phyloP scores from a whole-genome alignment of 1,139 yeast genomes.

The Hansenula lynferdii region DNA sequence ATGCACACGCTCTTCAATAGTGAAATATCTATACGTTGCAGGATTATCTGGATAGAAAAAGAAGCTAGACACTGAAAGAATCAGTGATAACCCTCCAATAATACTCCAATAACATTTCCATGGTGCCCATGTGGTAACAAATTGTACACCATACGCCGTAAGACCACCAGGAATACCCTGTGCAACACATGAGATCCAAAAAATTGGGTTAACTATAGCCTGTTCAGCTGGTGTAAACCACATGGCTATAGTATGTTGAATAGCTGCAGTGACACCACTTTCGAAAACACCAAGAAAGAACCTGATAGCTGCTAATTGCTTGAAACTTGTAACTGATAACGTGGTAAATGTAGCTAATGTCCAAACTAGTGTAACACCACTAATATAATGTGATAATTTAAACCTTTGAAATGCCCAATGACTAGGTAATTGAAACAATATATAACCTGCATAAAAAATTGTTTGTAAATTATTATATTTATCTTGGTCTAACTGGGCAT shows the following conservation, averaged over 20 bases:
- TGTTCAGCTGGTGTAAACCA: slow-evolving; percentile 45
- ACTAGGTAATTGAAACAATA: slow-evolving; percentile 28
- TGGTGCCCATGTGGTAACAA: slow-evolving; percentile 25
- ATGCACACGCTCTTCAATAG: slow-evolving; percentile 44
- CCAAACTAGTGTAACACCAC: slow-evolving; percentile 3
- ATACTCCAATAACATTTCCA: slow-evolving; percentile 47
- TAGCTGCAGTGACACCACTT: slow-evolving; percentile 45
- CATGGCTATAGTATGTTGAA: slow-evolving; percentile 47
- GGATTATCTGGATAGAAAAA: slow-evolving; percentile 49
- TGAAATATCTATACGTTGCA: slow-evolving; percentile 41
- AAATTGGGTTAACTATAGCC: slow-evolving; percentile 41
- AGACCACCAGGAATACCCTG: slow-evolving; percentile 36
- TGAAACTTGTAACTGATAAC: slow-evolving; percentile 21
- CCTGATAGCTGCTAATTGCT: slow-evolving; percentile 38
- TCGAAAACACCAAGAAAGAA: slow-evolving; percentile 45
- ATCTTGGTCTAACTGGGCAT: slow-evolving; percentile 8
- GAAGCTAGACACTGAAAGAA: slow-evolving; percentile 37
- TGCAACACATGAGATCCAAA: slow-evolving; percentile 50
- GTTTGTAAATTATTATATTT: slow-evolving; percentile 11
- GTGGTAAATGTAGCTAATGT: slow-evolving; percentile 7
- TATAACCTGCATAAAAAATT: slow-evolving; percentile 9
- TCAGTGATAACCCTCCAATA: slow-evolving; percentile 42
- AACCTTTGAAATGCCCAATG: slow-evolving; percentile 31
- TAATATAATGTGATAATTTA: slow-evolving; percentile 27
- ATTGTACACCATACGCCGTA: slow-evolving; percentile 44